Evolutionary conservation across 768 basidiomycete genomes (phyloP).

Genomic region (Tricholoma sp.): DNA sequence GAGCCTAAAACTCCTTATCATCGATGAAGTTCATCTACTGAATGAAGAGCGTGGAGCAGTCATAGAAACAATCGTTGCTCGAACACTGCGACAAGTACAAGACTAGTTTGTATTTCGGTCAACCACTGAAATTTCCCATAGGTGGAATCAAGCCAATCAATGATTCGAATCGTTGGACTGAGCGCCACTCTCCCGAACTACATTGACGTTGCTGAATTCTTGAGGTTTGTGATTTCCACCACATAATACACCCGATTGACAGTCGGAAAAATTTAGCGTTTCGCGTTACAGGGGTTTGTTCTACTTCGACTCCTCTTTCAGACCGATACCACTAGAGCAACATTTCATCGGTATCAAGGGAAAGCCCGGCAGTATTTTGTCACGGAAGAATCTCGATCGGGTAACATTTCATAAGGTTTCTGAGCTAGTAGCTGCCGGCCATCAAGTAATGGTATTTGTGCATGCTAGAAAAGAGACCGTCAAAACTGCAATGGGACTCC

Average conservation of each 20-base stretch:
- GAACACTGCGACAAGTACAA: slow-evolving; percentile 83
- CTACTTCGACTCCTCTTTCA: slow-evolving; percentile 96
- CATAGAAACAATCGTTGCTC: slow-evolving; percentile 95
- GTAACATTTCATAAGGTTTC: slow-evolving; percentile 90
- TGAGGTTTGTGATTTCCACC: slow-evolving; percentile 50
- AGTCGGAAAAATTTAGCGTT: slow-evolving; percentile 48
- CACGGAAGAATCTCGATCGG: slow-evolving; percentile 81
- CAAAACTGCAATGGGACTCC: slow-evolving; percentile 77
- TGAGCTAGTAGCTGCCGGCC: slow-evolving; percentile 81
- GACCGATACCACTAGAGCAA: slow-evolving; percentile 94
- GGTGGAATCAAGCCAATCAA: slow-evolving; percentile 95
- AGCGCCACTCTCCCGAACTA: slow-evolving; percentile 98
- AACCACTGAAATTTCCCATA: slow-evolving; percentile 21
- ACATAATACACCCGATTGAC: not conserved
- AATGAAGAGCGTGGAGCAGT: slow-evolving; percentile 98
- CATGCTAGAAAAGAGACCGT: slow-evolving; percentile 98
- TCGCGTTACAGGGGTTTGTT: slow-evolving; percentile 84
- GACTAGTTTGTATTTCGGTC: not conserved
- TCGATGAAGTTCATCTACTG: slow-evolving; percentile 94
- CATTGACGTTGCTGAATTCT: slow-evolving; percentile 90
- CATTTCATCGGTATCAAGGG: slow-evolving; percentile 94
- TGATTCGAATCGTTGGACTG: slow-evolving; percentile 93
- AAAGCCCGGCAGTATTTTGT: slow-evolving; percentile 67
- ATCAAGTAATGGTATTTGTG: slow-evolving; percentile 99
- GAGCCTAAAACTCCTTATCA: slow-evolving; percentile 92